A percentile compares a stretch with the other conserved stretches of the same genome.
phyloP scores from a whole-genome alignment of 768 basidiomycete genomes.

The Fomitopsis pulvina region DNA sequence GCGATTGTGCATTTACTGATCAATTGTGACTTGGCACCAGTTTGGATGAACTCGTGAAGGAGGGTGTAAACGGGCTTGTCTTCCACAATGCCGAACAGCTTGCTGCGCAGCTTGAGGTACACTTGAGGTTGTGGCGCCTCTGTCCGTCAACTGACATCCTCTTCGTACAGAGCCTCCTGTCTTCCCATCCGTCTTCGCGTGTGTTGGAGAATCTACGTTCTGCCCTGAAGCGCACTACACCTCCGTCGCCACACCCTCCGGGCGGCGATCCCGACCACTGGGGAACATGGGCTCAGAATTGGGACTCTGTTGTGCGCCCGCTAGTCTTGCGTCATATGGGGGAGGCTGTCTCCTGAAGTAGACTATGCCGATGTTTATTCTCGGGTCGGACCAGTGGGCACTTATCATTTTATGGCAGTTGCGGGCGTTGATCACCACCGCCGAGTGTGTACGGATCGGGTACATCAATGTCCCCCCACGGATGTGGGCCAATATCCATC shows the following conservation, averaged over 20 bases:
- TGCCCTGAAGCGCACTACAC: constrained; percentile 32
- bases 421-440: too few species aligned
- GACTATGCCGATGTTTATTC: too few species aligned
- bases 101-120: constrained; percentile 64
- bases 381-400: too few species aligned
- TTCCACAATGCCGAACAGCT: constrained; percentile 67
- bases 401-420: too few species aligned
- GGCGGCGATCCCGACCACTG: constrained; percentile 39
- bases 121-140: constrained; percentile 14
- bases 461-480: too few species aligned
- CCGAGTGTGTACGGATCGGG: too few species aligned
- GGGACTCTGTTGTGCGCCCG: constrained; percentile 63
- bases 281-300: constrained; percentile 83
- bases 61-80: constrained; percentile 76
- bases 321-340: constrained; percentile 34
- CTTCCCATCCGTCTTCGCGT: constrained; percentile 51
- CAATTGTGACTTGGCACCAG: constrained; percentile 30
- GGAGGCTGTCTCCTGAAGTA: too few species aligned
- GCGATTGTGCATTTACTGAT: neutral
- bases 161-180: constrained; percentile 42
- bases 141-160: neutral
- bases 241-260: neutral
- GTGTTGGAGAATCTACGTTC: constrained; percentile 45
- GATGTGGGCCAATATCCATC: too few species aligned
- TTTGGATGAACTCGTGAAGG: constrained; percentile 79